These are phyloP conservation scores for Chalara sp. DNA, from an alignment of 2,329 filamentous ascomycete genomes.

Conservation along the genomic window DNA sequence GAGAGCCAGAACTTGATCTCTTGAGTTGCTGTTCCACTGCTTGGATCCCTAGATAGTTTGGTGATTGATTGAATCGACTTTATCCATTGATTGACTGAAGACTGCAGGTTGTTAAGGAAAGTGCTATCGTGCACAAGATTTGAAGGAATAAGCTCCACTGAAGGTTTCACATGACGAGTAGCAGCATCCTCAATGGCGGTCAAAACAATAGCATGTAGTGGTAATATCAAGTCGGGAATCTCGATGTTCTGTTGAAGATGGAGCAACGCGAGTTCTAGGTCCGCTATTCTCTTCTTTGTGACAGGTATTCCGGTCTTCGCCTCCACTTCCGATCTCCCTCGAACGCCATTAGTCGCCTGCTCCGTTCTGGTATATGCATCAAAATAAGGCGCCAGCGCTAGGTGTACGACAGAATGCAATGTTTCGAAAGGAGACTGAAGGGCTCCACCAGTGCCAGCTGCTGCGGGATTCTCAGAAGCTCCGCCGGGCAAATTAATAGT, in stretches of 20 bases:
- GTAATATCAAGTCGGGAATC: slow-evolving; percentile 84
- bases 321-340: slow-evolving; percentile 76
- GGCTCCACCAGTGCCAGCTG: slow-evolving; percentile 62
- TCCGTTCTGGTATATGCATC: slow-evolving; percentile 89
- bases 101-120: slow-evolving; percentile 89
- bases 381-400: slow-evolving; percentile 90
- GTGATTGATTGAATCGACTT: slow-evolving; percentile 97
- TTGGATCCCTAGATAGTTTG: slow-evolving; percentile 81
- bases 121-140: slow-evolving; percentile 78
- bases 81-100: slow-evolving; percentile 95
- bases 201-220: slow-evolving; percentile 85
- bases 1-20: slow-evolving; percentile 99
- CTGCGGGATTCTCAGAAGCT: slow-evolving; percentile 56
- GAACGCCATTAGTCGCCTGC: slow-evolving; percentile 56
- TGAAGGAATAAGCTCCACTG: slow-evolving; percentile 70
- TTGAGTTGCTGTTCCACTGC: slow-evolving; percentile 75
- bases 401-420: slow-evolving; percentile 84
- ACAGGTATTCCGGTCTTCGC: slow-evolving; percentile 91
- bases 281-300: slow-evolving; percentile 95
- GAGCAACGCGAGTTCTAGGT: slow-evolving; percentile 81
- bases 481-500: slow-evolving; percentile 87
- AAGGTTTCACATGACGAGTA: slow-evolving; percentile 58
- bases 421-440: slow-evolving; percentile 83
- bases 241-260: slow-evolving; percentile 97
- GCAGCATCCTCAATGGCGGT: slow-evolving; percentile 74